Base-by-base conservation (phyloP, 2,329 filamentous ascomycete genomes). In the Curvularia hawaiiensis region DNA sequence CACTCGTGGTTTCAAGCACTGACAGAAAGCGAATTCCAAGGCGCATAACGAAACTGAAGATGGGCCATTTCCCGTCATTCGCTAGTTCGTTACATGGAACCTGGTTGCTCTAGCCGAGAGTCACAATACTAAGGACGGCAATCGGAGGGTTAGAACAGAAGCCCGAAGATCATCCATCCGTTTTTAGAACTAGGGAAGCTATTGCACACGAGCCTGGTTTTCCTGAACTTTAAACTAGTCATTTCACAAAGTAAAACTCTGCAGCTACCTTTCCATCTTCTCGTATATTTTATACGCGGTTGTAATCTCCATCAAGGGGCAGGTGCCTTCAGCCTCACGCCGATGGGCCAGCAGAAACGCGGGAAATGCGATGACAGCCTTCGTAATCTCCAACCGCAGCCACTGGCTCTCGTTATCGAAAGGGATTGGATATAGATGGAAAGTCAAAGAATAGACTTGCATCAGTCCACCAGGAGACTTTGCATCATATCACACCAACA, bases 1-100 rank as follows among this genome's bases (percentile, higher is more conserved):
- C 53, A 51, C 10, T 51, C 41, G 14, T 56, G 53, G 53, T 56
- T 56, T 8, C 24, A 56, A 26, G 47, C 33, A 14, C 18, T 46
- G 12, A 22, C 40, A 26, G 53, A 51, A 26, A 33, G 18, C 31
- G 18, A 24, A 12, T 56, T 51, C 14, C n/a, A 11, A 1, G 14
- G 8, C 43, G 31, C n/a, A 10, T 56, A 56, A 28, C 35, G 22
- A 39, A 39, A 22, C 22, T 24, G 28, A 40, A 50, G 9, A 28
- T 40, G 33, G 30, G 45, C 35, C 28, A 33, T 20, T 18, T 18
- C 35, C 7, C 16, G 16, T 38, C 35, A 38, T 38, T 38, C n/a
- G 35, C 35, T 16, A 18, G 26, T 46, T 31, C 9, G 12, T 41
- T 41, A 3, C 22, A 40, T 10, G 18, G 5, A 18, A 24, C 8